A percentile compares a stretch with the other conserved stretches of the same genome.
Evolutionary conservation across 1,139 yeast species (phyloP).

Genomic region (Scheffersomyces titani): DNA sequence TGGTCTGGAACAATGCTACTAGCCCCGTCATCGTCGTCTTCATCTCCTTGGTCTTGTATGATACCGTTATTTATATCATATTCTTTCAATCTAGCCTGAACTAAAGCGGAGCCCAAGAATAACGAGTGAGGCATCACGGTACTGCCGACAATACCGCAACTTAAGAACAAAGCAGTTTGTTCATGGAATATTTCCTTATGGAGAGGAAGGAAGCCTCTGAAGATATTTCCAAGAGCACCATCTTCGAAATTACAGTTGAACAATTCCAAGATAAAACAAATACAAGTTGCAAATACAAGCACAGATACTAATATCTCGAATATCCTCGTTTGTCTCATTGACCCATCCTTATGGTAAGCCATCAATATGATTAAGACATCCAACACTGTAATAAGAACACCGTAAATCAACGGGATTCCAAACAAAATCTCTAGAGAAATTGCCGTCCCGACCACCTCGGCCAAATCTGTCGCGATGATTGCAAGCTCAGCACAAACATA

Average conservation of each 20-base stretch:
- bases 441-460: conserved; percentile 88
- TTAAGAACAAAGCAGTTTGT: conserved; percentile 61
- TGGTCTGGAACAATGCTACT: not conserved
- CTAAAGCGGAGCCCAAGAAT: conserved; percentile 73
- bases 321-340: conserved; percentile 61
- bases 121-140: conserved; percentile 85
- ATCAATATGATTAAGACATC: conserved; percentile 69
- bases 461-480: conserved; percentile 88
- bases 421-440: conserved; percentile 70
- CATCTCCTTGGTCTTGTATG: conserved; percentile 6
- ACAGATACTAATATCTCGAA: conserved; percentile 68
- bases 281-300: conserved; percentile 64
- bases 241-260: conserved; percentile 49
- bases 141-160: conserved; percentile 77
- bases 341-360: conserved; percentile 74
- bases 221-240: conserved; percentile 36
- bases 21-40: conserved; percentile 3
- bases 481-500: conserved; percentile 84
- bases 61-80: conserved; percentile 54
- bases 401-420: conserved; percentile 63
- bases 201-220: conserved; percentile 63
- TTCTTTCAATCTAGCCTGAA: conserved; percentile 70
- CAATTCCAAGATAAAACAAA: conserved; percentile 64
- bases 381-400: conserved; percentile 69
- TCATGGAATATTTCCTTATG: conserved; percentile 48